Percentiles rank a stretch among this genome's conserved stretches.
Evolutionary conservation across 2,329 filamentous ascomycete genomes (phyloP).

Genomic region (Chrysoporthe deuterocubensis): DNA sequence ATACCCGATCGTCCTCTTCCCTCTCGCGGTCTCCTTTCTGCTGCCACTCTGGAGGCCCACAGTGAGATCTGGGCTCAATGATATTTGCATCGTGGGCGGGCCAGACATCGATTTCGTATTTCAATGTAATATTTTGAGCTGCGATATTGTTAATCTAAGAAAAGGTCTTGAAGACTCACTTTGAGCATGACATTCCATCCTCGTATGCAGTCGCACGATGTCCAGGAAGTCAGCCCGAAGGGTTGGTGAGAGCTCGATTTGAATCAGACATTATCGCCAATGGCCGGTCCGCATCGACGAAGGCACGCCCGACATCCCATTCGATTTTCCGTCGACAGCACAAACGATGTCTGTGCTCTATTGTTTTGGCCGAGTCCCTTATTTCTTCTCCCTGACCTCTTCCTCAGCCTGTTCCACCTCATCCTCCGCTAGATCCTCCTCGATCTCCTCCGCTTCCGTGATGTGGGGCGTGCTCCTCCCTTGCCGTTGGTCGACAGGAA

Average conservation of each 20-base stretch:
- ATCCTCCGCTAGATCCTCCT: slow-evolving; percentile 17
- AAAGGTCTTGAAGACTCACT: not conserved
- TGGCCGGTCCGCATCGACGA: not conserved
- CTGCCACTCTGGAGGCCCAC: too few relatives aligned
- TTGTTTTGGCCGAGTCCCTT: not conserved
- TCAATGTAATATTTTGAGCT: not conserved
- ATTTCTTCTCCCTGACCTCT: slow-evolving; percentile 10
- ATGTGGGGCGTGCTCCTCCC: slow-evolving; percentile 2
- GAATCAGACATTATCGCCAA: not conserved
- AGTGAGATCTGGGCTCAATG: too few relatives aligned
- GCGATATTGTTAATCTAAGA: slow-evolving; percentile 2
- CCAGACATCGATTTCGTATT: not conserved
- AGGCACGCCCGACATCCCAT: not conserved
- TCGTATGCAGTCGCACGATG: not conserved
- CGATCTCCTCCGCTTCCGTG: slow-evolving; percentile 16
- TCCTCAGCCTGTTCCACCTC: not conserved
- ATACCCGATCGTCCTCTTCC: too few relatives aligned
- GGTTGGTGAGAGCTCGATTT: not conserved
- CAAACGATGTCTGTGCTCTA: not conserved
- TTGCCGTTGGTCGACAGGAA: slow-evolving; percentile 1
- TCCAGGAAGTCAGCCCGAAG: not conserved
- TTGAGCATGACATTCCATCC: not conserved
- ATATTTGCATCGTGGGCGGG: too few relatives aligned
- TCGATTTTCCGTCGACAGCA: not conserved
- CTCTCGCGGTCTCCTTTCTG: too few relatives aligned